These are phyloP conservation scores for Chalaropsis ovoidea DNA, from an alignment of 2,329 filamentous ascomycete species.

Conservation along the genomic window DNA sequence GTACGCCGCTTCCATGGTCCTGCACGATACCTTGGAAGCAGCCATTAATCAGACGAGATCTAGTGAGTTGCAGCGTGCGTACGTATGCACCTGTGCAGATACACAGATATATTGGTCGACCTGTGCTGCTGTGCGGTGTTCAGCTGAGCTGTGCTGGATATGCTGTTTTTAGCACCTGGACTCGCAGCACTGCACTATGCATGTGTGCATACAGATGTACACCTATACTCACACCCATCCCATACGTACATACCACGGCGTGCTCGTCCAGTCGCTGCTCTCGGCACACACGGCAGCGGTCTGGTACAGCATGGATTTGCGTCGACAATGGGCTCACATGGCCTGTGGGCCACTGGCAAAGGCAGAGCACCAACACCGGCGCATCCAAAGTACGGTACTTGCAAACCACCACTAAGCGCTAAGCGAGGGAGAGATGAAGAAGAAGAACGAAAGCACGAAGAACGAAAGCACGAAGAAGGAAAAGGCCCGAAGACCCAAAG, in stretches of 20 bases:
- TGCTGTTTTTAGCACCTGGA: background rate
- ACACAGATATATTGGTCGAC: background rate
- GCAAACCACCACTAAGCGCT: background rate
- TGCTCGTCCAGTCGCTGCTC: background rate
- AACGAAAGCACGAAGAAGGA: background rate
- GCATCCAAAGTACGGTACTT: background rate
- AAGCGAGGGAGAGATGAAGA: no score
- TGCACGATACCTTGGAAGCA: background rate
- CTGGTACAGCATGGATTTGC: background rate
- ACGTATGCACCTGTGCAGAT: background rate
- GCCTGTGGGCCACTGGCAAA: background rate
- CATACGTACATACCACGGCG: background rate
- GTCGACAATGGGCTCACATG: background rate
- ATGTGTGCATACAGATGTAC: background rate
- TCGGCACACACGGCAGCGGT: background rate
- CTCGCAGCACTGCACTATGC: background rate
- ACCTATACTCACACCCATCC: no score
- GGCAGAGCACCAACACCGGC: background rate
- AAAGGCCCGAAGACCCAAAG: background rate
- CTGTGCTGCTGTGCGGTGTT: background rate
- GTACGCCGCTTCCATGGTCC: background rate
- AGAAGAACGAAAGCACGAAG: no score
- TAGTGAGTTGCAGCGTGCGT: background rate
- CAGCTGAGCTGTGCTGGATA: background rate
- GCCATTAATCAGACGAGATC: slow-evolving; percentile 4